Evolutionary conservation across 306 rosid species (phyloP).

Genomic region (Clitoria ternatea): DNA sequence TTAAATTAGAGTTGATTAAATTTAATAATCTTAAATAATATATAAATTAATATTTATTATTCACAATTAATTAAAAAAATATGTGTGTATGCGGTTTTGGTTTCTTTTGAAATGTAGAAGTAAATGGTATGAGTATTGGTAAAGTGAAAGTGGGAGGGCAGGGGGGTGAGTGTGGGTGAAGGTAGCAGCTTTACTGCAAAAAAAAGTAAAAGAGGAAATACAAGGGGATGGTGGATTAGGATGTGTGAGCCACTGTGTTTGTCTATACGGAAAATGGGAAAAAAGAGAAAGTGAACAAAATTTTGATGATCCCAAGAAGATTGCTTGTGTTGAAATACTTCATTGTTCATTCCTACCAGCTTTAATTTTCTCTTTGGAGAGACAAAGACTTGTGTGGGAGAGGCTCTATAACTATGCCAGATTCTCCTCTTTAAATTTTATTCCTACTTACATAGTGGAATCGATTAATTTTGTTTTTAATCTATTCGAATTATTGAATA

Average conservation of each 20-base stretch:
- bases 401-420: not conserved
- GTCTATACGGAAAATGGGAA: conserved; percentile 19
- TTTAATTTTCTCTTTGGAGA: conserved; percentile 36
- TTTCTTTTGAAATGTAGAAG: conserved; percentile 27
- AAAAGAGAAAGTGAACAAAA: conserved; percentile 37
- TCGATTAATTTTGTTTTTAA: no score
- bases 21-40: no score
- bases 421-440: no score
- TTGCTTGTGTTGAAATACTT: conserved; percentile 36
- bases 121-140: conserved; percentile 14
- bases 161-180: conserved; percentile 17
- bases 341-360: conserved; percentile 29
- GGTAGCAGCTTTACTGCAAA: conserved; percentile 70
- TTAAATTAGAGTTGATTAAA: no score
- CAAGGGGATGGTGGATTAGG: conserved; percentile 26
- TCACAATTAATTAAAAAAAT: no score
- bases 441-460: no score
- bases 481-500: no score
- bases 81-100: not conserved
- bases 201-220: conserved; percentile 41
- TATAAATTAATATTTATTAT: no score
- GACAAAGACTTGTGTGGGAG: conserved; percentile 18
- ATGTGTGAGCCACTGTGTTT: conserved; percentile 23
- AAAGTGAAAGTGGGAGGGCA: conserved; percentile 34
- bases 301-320: conserved; percentile 78